These are phyloP conservation scores for Coniochaeta sp. DNA, from an alignment of 2,329 filamentous ascomycete species.

Conservation along the genomic window DNA sequence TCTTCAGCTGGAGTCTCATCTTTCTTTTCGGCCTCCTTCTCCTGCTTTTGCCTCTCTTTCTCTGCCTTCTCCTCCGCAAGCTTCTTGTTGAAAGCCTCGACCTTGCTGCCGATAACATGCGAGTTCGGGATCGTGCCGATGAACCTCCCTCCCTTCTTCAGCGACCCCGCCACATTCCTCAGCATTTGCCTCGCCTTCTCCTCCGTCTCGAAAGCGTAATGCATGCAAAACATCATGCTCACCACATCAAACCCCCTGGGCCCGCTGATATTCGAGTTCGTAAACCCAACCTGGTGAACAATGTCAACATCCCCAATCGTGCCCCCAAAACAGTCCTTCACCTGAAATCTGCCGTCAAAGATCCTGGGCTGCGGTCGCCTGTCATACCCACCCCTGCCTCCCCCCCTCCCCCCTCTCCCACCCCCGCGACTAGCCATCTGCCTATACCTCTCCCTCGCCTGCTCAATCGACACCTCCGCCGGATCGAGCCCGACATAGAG, in stretches of 20 bases:
- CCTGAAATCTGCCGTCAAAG: slow-evolving; percentile 81
- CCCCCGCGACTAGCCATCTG: slow-evolving; percentile 61
- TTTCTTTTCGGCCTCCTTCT: too few species aligned
- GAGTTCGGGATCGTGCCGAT: slow-evolving; percentile 97
- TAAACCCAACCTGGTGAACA: slow-evolving; percentile 81
- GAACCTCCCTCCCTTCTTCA: slow-evolving; percentile 93
- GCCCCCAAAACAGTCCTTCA: slow-evolving; percentile 89
- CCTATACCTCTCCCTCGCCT: slow-evolving; percentile 78
- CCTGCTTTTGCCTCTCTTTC: slow-evolving; percentile 25
- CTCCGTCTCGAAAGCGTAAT: slow-evolving; percentile 95
- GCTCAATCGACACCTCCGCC: slow-evolving; percentile 84
- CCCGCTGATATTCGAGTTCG: slow-evolving; percentile 63
- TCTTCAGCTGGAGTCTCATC: slow-evolving; percentile 25
- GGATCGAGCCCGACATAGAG: slow-evolving; percentile 93
- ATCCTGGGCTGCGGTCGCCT: slow-evolving; percentile 46
- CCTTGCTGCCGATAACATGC: slow-evolving; percentile 73
- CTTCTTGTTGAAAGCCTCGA: slow-evolving; percentile 60
- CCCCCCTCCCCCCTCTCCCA: slow-evolving; percentile 43
- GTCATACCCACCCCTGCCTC: slow-evolving; percentile 37
- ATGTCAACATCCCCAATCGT: slow-evolving; percentile 75
- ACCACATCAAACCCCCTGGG: slow-evolving; percentile 90
- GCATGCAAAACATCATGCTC: slow-evolving; percentile 99
- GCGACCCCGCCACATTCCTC: slow-evolving; percentile 77
- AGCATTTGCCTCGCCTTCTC: slow-evolving; percentile 87
- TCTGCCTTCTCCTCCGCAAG: slow-evolving; percentile 40